Conservation (phyloP, 208 protist genomes). For the Leishmania major region DNA sequence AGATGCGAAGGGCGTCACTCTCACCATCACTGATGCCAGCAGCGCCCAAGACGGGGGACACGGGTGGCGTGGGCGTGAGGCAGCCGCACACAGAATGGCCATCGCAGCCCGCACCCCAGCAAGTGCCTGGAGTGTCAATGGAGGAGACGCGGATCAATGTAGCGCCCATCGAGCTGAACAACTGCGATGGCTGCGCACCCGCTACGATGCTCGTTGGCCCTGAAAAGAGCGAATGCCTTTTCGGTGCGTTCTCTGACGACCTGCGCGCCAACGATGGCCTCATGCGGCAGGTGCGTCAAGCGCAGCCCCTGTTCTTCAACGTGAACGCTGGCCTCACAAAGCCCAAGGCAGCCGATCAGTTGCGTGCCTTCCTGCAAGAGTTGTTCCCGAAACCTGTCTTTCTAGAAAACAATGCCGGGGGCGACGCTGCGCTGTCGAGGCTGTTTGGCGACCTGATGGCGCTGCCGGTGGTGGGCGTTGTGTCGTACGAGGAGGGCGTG, state of each 20-base stretch:
- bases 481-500: too few species aligned
- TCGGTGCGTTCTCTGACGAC: conserved; percentile 36
- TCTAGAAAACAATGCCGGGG: conserved; percentile 18
- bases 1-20: conserved; percentile 22
- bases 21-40: not conserved
- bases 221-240: conserved; percentile 20
- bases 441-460: conserved; percentile 43
- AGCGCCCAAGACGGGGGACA: not conserved
- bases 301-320: conserved; percentile 50
- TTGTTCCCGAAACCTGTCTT: conserved; percentile 31
- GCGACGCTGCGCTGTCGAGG: not conserved
- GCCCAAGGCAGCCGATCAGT: conserved; percentile 13
- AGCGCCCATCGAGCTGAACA: conserved; percentile 45
- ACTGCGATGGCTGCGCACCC: conserved; percentile 57
- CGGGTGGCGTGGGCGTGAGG: not conserved
- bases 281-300: conserved; percentile 13
- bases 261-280: conserved; percentile 10
- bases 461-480: conserved; percentile 43
- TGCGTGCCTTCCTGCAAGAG: conserved; percentile 24
- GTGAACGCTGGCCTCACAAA: conserved; percentile 33
- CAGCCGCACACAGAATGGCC: not conserved
- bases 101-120: not conserved
- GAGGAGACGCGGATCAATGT: not conserved
- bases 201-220: conserved; percentile 29
- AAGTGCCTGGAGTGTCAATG: not conserved